Conservation (phyloP, 2,329 filamentous ascomycete genomes). For the Apiospora saccharicola region DNA sequence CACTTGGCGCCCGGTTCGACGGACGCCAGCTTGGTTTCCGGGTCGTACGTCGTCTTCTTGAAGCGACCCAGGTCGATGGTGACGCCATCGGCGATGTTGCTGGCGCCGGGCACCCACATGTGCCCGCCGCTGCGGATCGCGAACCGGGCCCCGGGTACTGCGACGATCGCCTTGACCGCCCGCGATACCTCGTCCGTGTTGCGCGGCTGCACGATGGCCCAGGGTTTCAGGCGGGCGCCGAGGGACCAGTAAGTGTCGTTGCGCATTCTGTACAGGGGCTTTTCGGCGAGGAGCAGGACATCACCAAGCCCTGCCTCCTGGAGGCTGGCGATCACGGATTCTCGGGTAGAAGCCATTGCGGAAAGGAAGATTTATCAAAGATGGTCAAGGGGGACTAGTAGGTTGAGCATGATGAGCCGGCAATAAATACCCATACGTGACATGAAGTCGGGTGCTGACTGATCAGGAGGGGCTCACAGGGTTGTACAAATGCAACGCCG, state of each 20-base stretch:
- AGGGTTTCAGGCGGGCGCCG: constrained; percentile 9
- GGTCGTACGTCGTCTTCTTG: constrained; percentile 40
- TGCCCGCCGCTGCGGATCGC: constrained; percentile 35
- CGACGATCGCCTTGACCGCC: constrained; percentile 19
- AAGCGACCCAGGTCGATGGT: constrained; percentile 35
- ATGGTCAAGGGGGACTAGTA: background rate
- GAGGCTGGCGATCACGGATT: constrained; percentile 16
- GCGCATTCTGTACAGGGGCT: constrained; percentile 12
- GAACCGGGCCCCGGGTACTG: constrained; percentile 1
- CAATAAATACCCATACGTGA: background rate
- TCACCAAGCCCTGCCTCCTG: constrained; percentile 19
- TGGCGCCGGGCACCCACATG: constrained; percentile 35
- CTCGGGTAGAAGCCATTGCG: background rate
- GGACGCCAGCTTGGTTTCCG: constrained; percentile 37
- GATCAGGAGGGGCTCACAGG: background rate
- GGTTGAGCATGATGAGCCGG: background rate
- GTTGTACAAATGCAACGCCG: background rate
- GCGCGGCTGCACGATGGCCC: constrained; percentile 24
- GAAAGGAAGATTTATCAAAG: background rate
- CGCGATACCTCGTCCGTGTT: constrained; percentile 1
- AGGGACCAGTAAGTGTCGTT: constrained; percentile 23
- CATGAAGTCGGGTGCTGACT: constrained; percentile 2
- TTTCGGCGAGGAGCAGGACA: background rate
- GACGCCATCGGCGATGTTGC: constrained; percentile 32
- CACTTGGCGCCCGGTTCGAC: constrained; percentile 41